These are phyloP conservation scores for Neofusicoccum kwambonambiense DNA, from an alignment of 2,329 filamentous ascomycete genomes.

Conservation along the genomic window DNA sequence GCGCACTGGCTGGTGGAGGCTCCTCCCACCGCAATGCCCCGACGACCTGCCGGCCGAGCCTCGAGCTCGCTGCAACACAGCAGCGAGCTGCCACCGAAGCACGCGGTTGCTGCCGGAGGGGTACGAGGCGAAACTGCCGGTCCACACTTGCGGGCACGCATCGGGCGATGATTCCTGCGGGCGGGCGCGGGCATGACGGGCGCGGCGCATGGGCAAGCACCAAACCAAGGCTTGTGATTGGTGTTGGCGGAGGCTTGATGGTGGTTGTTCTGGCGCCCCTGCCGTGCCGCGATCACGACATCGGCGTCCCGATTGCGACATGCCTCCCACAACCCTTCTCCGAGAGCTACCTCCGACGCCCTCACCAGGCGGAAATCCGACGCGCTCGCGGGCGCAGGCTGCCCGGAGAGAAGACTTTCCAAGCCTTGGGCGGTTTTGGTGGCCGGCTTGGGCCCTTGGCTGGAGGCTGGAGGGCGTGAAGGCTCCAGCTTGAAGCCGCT, in stretches of 20 bases:
- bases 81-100: too few relatives aligned
- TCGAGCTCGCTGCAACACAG: too few relatives aligned
- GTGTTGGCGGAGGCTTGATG: slow-evolving; percentile 3
- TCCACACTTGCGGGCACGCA: not conserved
- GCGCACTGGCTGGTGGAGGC: slow-evolving; percentile 5
- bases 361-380: not conserved
- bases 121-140: not conserved
- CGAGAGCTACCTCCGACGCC: not conserved
- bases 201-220: not conserved
- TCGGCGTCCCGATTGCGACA: slow-evolving; percentile 5
- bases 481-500: not conserved
- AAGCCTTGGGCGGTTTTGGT: not conserved
- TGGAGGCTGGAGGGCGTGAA: not conserved
- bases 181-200: not conserved
- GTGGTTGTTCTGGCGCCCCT: not conserved
- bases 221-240: slow-evolving; percentile 3
- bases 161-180: not conserved
- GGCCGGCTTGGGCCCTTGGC: not conserved
- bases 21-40: not conserved
- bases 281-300: slow-evolving; percentile 18
- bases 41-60: not conserved
- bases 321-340: not conserved
- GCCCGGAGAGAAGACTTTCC: not conserved
- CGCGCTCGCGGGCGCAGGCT: not conserved
- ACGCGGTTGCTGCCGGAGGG: too few relatives aligned